Conservation (phyloP, 208 protist species). For the Leishmania martiniquensis region DNA sequence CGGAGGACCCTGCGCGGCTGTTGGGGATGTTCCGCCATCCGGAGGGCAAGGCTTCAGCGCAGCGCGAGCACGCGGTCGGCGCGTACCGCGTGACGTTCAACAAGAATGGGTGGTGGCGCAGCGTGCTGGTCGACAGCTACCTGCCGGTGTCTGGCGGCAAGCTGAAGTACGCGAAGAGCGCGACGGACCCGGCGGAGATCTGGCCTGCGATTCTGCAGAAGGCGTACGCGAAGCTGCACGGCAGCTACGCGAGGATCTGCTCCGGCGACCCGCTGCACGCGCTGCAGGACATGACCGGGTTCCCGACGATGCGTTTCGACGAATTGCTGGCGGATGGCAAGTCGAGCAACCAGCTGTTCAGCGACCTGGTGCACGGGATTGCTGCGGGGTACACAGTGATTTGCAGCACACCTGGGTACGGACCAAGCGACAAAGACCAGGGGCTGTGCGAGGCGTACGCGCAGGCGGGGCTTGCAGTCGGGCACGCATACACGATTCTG, state of each 20-base stretch:
- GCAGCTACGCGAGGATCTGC: slow-evolving; percentile 74
- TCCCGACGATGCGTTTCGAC: slow-evolving; percentile 67
- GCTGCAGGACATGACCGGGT: slow-evolving; percentile 83
- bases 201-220: slow-evolving; percentile 88
- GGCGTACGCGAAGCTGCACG: slow-evolving; percentile 90
- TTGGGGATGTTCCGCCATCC: slow-evolving; percentile 74
- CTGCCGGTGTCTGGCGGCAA: slow-evolving; percentile 59
- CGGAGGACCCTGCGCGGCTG: slow-evolving; percentile 50
- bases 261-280: slow-evolving; percentile 80
- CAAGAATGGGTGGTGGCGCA: slow-evolving; percentile 84
- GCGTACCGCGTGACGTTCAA: slow-evolving; percentile 82
- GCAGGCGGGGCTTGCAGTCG: slow-evolving; percentile 56
- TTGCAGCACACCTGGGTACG: slow-evolving; percentile 68
- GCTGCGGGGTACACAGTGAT: slow-evolving; percentile 64
- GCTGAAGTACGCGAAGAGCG: slow-evolving; percentile 62
- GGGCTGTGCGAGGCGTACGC: slow-evolving; percentile 41
- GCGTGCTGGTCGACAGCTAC: slow-evolving; percentile 83
- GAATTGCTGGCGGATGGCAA: slow-evolving; percentile 35
- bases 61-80: slow-evolving; percentile 69
- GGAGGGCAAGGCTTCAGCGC: slow-evolving; percentile 42
- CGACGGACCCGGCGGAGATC: slow-evolving; percentile 63
- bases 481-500: slow-evolving; percentile 74
- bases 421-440: slow-evolving; percentile 29
- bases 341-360: slow-evolving; percentile 43
- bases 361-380: slow-evolving; percentile 41